Evolutionary conservation across 1,284 basidiomycete species (phyloP), one percentile per base, ranked within the genome.

Genomic region (Cutaneotrichosporon sp.): DNA sequence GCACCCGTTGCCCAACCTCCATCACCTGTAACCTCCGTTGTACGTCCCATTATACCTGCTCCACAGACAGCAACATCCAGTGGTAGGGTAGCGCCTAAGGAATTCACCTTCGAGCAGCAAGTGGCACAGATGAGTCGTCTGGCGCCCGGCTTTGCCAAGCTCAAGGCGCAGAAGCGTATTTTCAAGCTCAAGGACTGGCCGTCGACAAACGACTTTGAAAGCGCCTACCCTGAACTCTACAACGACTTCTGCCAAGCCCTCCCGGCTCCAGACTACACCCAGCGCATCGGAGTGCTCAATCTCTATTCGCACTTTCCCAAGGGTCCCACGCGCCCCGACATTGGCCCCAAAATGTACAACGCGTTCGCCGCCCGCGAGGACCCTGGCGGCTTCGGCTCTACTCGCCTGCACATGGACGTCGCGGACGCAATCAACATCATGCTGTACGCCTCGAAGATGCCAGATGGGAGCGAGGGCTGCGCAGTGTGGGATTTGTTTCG

Each of bases 371-470:
- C 52, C 0, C 37, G 50, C 12, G 64, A 69, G 38, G 45, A 35
- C 0, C 31, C 43, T 4, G 64, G 63, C 17, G 65, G 67, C 3
- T 53, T 56, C 35, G 67, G 67, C 14, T 66, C 67, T 50, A 97
- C 93, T 3, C 79, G 90, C 43, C 72, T 97, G 48, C 92, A 97
- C 68, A 93, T 94, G 90, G 92, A 97, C 73, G 90, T 94, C 80
- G 90, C 92, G 0, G 92, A 97, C 65, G 91, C 90, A 2, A 77
- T 96, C 57, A 97, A 97, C 71, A 82, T 96, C 62, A 90, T 97
- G 87, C 81, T 88, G 9, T 84, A 84, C 69, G 81, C 89, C 8
- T 78, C 84, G 6, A 64, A 72, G 2, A 80, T 80, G 4, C 77
- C 80, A 0, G 82, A 87, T 59, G 86, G 85, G 7, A 74, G 78